Evolutionary conservation across 2,329 filamentous ascomycete species (phyloP).

Genomic region (Fusarium kyushuense): DNA sequence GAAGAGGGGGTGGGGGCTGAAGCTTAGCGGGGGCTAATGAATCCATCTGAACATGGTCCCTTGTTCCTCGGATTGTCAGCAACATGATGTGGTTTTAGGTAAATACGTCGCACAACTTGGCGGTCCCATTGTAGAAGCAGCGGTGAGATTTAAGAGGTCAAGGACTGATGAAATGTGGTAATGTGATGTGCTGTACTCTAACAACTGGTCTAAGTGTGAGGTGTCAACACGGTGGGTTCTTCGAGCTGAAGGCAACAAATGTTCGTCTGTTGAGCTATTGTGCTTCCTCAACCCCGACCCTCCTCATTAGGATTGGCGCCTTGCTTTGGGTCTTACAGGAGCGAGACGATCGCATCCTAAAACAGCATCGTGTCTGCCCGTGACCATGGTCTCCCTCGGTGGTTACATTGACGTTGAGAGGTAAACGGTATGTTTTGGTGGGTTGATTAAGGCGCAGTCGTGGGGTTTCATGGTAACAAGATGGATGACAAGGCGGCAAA

Average conservation of each 20-base stretch:
- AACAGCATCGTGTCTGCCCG: slow-evolving; percentile 1
- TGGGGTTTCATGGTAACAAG: slow-evolving; percentile 15
- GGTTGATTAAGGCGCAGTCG: slow-evolving; percentile 16
- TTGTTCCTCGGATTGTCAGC: background rate
- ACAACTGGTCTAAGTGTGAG: background rate
- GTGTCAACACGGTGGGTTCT: background rate
- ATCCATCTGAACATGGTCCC: slow-evolving; percentile 18
- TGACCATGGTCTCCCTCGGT: slow-evolving; percentile 11
- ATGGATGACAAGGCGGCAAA: background rate
- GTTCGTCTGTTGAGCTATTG: background rate
- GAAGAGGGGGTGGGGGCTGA: slow-evolving; percentile 35
- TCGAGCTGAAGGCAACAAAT: slow-evolving; percentile 2
- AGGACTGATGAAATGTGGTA: background rate
- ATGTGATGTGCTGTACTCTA: background rate
- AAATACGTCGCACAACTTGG: background rate
- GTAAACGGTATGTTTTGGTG: background rate
- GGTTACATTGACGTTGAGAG: background rate
- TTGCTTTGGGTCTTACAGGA: slow-evolving; percentile 5
- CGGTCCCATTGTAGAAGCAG: slow-evolving; percentile 1
- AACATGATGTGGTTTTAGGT: background rate
- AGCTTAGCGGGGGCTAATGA: slow-evolving; percentile 33
- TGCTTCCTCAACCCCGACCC: slow-evolving; percentile 8
- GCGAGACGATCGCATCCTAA: slow-evolving; percentile 2
- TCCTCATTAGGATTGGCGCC: slow-evolving; percentile 21
- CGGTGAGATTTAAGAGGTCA: slow-evolving; percentile 13